phyloP scores from a whole-genome alignment of 2,329 filamentous ascomycete species.

The Tolypocladium inflatum region DNA sequence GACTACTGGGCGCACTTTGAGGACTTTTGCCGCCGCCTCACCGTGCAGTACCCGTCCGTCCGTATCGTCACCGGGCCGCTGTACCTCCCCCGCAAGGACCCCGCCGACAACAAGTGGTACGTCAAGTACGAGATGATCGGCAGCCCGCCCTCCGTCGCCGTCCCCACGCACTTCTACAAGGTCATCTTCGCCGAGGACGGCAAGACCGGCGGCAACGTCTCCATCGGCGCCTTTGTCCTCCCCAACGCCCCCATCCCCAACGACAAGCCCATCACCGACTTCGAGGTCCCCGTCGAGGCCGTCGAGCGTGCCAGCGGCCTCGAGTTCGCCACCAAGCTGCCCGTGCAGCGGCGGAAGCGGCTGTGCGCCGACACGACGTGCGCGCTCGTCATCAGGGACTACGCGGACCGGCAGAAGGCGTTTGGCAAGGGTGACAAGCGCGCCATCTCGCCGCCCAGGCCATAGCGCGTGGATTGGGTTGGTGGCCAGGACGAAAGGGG shows the following conservation, averaged over 20 bases:
- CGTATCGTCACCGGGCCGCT: constrained; percentile 88
- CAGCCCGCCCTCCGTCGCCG: constrained; percentile 83
- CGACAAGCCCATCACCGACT: constrained; percentile 76
- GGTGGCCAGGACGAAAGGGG: neutral
- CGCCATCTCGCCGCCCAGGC: constrained; percentile 8
- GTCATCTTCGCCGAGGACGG: constrained; percentile 94
- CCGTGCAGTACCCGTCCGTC: constrained; percentile 72
- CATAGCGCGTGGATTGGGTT: constrained; percentile 1
- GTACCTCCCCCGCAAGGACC: constrained; percentile 79
- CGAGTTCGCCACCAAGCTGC: constrained; percentile 79
- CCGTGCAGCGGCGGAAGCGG: constrained; percentile 60
- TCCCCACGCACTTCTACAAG: constrained; percentile 99
- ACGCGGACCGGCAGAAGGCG: constrained; percentile 50
- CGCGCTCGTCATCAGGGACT: constrained; percentile 76
- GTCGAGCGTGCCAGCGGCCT: constrained; percentile 87
- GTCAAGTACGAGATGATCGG: constrained; percentile 95
- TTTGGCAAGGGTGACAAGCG: constrained; percentile 32
- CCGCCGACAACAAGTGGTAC: constrained; percentile 84
- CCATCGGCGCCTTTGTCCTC: constrained; percentile 87
- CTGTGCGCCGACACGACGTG: constrained; percentile 84
- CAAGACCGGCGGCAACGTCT: constrained; percentile 59
- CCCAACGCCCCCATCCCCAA: constrained; percentile 88
- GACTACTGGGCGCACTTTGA: constrained; percentile 99
- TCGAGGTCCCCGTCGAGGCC: constrained; percentile 89
- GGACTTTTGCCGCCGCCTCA: constrained; percentile 86